Evolutionary conservation across 306 rosid genomes (phyloP).

Genomic region (Quercus agrifolia): DNA sequence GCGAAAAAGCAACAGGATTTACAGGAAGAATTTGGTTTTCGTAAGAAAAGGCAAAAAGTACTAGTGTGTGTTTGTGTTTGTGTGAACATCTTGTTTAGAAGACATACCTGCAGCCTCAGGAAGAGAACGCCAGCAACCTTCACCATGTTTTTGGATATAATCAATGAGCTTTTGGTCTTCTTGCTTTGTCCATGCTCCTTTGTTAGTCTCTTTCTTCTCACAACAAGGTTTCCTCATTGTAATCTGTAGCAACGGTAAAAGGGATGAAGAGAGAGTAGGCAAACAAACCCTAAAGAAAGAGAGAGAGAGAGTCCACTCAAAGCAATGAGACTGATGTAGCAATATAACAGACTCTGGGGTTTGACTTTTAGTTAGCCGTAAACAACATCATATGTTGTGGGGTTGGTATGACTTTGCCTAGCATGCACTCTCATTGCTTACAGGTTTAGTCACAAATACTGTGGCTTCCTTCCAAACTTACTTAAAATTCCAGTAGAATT

Average conservation of each 20-base stretch:
- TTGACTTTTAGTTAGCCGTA: neutral
- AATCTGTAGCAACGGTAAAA: neutral
- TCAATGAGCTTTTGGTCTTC: conserved; percentile 51
- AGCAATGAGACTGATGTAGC: neutral
- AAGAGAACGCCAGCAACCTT: conserved; percentile 41
- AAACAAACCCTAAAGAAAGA: neutral
- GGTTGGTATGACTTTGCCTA: neutral
- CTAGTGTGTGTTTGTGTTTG: neutral
- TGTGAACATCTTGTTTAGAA: neutral
- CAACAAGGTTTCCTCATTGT: conserved; percentile 11
- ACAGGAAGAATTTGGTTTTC: no score
- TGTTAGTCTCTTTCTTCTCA: conserved; percentile 28
- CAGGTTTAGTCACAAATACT: no score
- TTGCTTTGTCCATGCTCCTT: conserved; percentile 46
- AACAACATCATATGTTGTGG: neutral
- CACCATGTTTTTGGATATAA: conserved; percentile 36
- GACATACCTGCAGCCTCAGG: conserved; percentile 44
- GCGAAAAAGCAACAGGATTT: no score
- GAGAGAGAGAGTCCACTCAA: neutral
- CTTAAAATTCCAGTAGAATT: no score
- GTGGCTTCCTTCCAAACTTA: no score
- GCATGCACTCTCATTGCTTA: no score
- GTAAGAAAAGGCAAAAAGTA: neutral
- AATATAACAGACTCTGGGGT: neutral
- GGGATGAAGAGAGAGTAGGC: neutral